These are phyloP conservation scores for Cercophora scortea DNA, from an alignment of 495 filamentous ascomycete genomes.

Conservation along the genomic window DNA sequence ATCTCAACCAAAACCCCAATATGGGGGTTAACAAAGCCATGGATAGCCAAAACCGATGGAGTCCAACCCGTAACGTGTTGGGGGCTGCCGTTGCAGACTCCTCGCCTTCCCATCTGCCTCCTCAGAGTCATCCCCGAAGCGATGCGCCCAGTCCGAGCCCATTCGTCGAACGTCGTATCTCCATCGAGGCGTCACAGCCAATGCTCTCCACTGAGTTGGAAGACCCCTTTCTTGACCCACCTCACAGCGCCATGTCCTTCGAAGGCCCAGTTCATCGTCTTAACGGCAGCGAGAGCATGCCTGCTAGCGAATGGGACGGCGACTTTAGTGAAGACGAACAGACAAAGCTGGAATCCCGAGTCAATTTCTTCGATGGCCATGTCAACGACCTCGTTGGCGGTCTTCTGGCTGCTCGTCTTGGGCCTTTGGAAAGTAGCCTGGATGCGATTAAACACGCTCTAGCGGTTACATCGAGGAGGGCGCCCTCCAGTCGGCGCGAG, in stretches of 20 bases:
- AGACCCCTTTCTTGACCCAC: slow-evolving; percentile 41
- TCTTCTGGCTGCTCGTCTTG: slow-evolving; percentile 66
- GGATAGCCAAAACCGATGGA: slow-evolving; percentile 38
- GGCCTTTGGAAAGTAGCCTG: slow-evolving; percentile 72
- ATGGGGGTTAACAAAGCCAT: slow-evolving; percentile 59
- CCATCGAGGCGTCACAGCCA: slow-evolving; percentile 21
- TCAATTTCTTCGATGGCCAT: slow-evolving; percentile 77
- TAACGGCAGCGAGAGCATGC: slow-evolving; percentile 54
- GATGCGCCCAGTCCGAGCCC: slow-evolving; percentile 74
- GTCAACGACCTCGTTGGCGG: slow-evolving; percentile 77
- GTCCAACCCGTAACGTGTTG: slow-evolving; percentile 28
- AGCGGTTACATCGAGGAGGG: slow-evolving; percentile 31
- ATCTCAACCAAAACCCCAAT: slow-evolving; percentile 64
- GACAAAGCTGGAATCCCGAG: slow-evolving; percentile 63
- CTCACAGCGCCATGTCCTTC: slow-evolving; percentile 27
- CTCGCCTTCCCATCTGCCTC: slow-evolving; percentile 49
- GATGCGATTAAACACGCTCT: slow-evolving; percentile 65
- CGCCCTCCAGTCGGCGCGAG: slow-evolving; percentile 37
- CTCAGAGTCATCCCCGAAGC: slow-evolving; percentile 50
- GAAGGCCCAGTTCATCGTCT: slow-evolving; percentile 58
- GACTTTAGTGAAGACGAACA: slow-evolving; percentile 76
- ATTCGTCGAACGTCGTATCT: slow-evolving; percentile 41
- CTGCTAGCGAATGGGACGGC: slow-evolving; percentile 86
- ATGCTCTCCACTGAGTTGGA: slow-evolving; percentile 33
- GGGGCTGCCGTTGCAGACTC: slow-evolving; percentile 32